Base-by-base conservation (phyloP, 331 rosid genomes). In the Cydonia oblonga region DNA sequence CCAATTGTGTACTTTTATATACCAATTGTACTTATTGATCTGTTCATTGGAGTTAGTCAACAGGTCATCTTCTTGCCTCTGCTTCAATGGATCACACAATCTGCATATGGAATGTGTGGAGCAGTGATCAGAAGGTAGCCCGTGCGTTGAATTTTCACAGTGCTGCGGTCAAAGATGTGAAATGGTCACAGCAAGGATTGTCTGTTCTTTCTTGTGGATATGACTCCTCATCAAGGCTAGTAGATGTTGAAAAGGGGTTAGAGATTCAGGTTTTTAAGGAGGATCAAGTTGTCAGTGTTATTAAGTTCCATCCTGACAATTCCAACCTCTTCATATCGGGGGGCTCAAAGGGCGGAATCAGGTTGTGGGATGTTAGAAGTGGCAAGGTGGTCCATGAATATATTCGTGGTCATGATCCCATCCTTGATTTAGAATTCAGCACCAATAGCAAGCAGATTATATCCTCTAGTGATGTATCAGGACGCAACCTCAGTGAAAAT, bases 11-110 rank as follows among this genome's bases (percentile, higher is more conserved):
- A 15, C 19, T 35, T 56, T 18, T 60, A n/a, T 68, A 44, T 73
- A 59, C 73, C 40, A 32, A 16, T 74, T 78, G 32, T 56, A 49
- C 78, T 75, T 76, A 76, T 76, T 80, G 82, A 78, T 86, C 76
- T 81, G 82, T 89, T 83, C 84, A 83, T 79, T 85, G 75, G 85
- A 86, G 84, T 83, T 88, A 79, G 88, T 83, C 79, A 78, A 77
- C 96, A 91, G 99, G 87, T 88, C 97, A 95, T 83, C 96, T 95
- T 76, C 99, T 91, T 72, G 97, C 99, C 71, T 91, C 99, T 79
- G 96, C 93, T 78, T 92, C 89, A 64, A 89, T 95, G 99, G 99
- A 95, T 81, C 86, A 87, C 56, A 68, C 59, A 67, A 69, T 90
- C 78, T 89, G 84, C 87, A 62, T 95, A 74, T 89, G 97, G 96